Evolutionary conservation across 2,329 filamentous ascomycete species (phyloP), one percentile per base, ranked within the genome.

Genomic region (Trichoderma oligosporum): DNA sequence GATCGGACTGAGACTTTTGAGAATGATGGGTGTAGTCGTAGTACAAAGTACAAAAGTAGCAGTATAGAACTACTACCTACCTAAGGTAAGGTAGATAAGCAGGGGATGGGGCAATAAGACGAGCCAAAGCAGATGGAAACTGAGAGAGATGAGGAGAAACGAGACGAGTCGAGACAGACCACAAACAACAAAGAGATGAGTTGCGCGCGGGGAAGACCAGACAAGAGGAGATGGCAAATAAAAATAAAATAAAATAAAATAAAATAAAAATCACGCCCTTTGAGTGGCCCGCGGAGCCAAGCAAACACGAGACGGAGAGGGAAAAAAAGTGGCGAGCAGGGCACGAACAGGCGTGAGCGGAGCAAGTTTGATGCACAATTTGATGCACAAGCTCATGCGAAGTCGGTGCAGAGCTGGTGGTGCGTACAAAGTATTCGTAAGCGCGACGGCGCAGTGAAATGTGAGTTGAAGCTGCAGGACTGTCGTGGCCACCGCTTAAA

Each of bases 401-500:
- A 46, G 25, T 31, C 38, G 16, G 5, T 31, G 27, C 27, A 14
- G 6, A 39, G 35, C 12, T 39, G 35, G 35, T 47, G 53, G n/a
- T n/a, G n/a, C n/a, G n/a, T n/a, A n/a, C n/a, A n/a, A n/a, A n/a
- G n/a, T n/a, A n/a, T n/a, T n/a, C 53, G 24, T 14, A 54, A 54
- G 49, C 18, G 36, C 25, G 22, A n/a, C n/a, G n/a, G 36, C 24
- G 39, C 18, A 11, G 39, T 31, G 38, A n/a, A n/a, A n/a, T n/a
- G n/a, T n/a, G n/a, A n/a, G n/a, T n/a, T 14, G 47, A 48, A 59
- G 64, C 72, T 76, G 74, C 74, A 77, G 56, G 67, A 71, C 61
- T 74, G 75, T 77, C 76, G 76, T 78, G 76, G 76, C 76, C 75
- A 68, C 68, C 70, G 66, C 71, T 74, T 69, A 76, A 73, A 75